Evolutionary conservation across 345 rosid genomes (phyloP).

Genomic region (Iberis pinnata): DNA sequence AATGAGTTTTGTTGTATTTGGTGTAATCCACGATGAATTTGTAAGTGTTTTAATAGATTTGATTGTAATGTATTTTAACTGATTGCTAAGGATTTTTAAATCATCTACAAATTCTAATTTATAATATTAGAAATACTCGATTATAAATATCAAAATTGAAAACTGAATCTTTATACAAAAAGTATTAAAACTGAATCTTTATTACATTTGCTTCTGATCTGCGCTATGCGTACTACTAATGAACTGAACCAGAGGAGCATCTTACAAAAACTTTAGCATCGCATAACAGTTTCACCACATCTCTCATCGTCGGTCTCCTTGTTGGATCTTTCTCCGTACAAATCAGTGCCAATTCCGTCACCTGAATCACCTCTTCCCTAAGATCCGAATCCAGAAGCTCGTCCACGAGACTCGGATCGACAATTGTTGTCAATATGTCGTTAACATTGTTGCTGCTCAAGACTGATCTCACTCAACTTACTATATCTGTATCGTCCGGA

Average conservation of each 20-base stretch:
- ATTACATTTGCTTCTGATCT: too few relatives aligned
- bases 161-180: too few relatives aligned
- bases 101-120: too few relatives aligned
- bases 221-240: too few relatives aligned
- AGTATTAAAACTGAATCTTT: too few relatives aligned
- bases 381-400: conserved; percentile 45
- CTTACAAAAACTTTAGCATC: conserved; percentile 23
- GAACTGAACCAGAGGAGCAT: conserved; percentile 23
- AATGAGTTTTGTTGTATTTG: too few relatives aligned
- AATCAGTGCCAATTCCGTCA: conserved; percentile 45
- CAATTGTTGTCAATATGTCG: conserved; percentile 34
- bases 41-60: too few relatives aligned
- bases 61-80: too few relatives aligned
- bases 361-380: conserved; percentile 44
- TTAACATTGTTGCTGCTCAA: conserved; percentile 32
- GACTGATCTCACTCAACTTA: conserved; percentile 39
- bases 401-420: conserved; percentile 37
- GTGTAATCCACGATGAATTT: too few relatives aligned
- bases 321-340: conserved; percentile 55
- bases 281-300: conserved; percentile 49
- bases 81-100: too few relatives aligned
- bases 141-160: too few relatives aligned
- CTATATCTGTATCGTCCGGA: conserved; percentile 34
- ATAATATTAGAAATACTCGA: too few relatives aligned
- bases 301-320: conserved; percentile 61